Base-by-base conservation (phyloP, 257 asterid species). In the Pogostemon cablin region DNA sequence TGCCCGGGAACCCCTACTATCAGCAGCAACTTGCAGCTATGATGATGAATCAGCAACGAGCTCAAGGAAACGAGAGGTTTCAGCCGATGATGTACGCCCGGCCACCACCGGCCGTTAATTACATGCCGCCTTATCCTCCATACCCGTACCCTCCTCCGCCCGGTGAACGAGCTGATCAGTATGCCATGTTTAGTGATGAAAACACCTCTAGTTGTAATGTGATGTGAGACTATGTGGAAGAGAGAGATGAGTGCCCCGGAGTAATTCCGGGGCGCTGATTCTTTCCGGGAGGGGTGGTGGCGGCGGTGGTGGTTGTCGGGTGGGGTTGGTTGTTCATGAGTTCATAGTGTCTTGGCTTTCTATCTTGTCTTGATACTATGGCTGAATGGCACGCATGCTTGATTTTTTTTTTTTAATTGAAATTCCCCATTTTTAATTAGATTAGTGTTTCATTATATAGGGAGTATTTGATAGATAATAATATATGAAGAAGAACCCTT, bases 1-100 rank as follows among this genome's bases (percentile, higher is more conserved):
- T 86, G 86, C 67, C 83, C 2, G 91, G 90, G 0, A 88, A 86
- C 78, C 96, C 96, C 6, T 84, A 82, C 79, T 76, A 77, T 39
- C 97, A 90, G 69, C 96, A 87, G 37, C 97, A 83, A 17, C 72
- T 86, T 62, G 95, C 96, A 0, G 86, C 97, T 0, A 86, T 86
- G 96, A 87, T 95, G 98, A 90, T 91, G 96, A 91, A 93, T 73
- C 96, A 91, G 72, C 99, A 89, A 73, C 83, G 92, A 3, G 96
- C 96, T 2, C 82, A 80, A 0, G 99, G 99, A 20, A 93, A 93
- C 35, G 99, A 95, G 79, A 78, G 98, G 88, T 91, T 87, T 60
- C 99, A 95, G 76, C 98, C 93, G 0, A 95, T 95, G 99, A 88
- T 91, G 96, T 95, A 91, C 17, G 98, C 98, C 3, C 81, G 98